These are phyloP conservation scores for Fimicolochytrium jonesii DNA, from an alignment of 192 early-diverging fungal species.

Conservation along the genomic window DNA sequence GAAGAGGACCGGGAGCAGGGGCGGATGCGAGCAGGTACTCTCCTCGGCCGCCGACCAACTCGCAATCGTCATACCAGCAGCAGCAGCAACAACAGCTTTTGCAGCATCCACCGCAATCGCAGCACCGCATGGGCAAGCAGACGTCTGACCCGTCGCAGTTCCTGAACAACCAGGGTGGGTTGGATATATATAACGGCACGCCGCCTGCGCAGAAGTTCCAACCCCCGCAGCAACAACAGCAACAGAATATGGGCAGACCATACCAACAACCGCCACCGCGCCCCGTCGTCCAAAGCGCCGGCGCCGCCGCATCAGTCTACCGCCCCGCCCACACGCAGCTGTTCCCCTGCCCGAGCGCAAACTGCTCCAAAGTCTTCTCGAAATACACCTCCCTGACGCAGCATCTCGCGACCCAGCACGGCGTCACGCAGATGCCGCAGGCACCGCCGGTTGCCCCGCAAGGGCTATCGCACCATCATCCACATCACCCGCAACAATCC, in stretches of 20 bases:
- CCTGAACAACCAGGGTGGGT: not conserved
- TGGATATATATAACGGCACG: not conserved
- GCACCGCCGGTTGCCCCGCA: constrained; percentile 6
- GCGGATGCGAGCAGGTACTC: constrained; percentile 11
- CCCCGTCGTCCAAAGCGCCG: not conserved
- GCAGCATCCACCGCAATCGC: not conserved
- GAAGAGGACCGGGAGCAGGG: constrained; percentile 5
- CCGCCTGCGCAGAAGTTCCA: not conserved
- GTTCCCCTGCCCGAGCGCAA: constrained; percentile 8
- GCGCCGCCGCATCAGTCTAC: not conserved
- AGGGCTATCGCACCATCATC: not conserved
- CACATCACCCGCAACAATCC: not conserved
- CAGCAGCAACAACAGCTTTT: not conserved
- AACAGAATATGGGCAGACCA: too few relatives aligned
- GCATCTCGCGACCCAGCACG: constrained; percentile 4
- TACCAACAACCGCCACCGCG: constrained; percentile 1
- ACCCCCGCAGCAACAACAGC: constrained; percentile 3
- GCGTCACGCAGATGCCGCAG: too few relatives aligned
- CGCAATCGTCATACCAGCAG: not conserved
- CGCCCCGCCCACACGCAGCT: not conserved
- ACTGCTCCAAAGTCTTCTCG: constrained; percentile 13
- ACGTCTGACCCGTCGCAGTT: not conserved
- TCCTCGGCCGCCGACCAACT: not conserved
- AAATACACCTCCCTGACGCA: constrained; percentile 5
- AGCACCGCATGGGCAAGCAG: not conserved